Evolutionary conservation across 106 monocot species (phyloP).

Genomic region (Acanthochlamys bracteata): DNA sequence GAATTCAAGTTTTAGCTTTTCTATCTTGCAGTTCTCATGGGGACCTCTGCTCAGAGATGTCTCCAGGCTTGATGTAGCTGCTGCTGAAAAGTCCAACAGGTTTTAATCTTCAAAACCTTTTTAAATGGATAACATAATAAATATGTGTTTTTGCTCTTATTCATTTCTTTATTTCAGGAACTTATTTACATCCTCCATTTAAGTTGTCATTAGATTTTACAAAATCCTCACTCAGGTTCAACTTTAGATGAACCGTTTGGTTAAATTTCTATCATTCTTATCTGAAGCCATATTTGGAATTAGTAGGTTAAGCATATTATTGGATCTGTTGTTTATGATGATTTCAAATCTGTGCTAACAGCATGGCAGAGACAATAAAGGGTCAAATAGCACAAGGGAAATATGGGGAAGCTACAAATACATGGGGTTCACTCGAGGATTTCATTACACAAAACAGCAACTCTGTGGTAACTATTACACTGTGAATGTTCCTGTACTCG

Average conservation of each 20-base stretch:
- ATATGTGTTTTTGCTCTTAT: background rate
- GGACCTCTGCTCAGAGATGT: constrained; percentile 37
- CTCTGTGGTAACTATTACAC: constrained; percentile 25
- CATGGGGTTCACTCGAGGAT: constrained; percentile 55
- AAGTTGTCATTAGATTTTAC: no score
- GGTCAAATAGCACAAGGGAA: constrained; percentile 36
- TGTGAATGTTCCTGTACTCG: background rate
- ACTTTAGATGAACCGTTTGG: no score
- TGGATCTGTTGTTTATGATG: background rate
- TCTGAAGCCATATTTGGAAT: no score
- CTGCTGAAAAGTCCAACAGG: constrained; percentile 30
- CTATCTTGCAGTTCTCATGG: constrained; percentile 29
- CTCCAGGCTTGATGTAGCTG: constrained; percentile 24
- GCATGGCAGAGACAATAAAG: constrained; percentile 59
- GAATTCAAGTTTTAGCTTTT: background rate
- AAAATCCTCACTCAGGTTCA: no score
- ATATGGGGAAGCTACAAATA: constrained; percentile 43
- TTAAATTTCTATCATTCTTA: no score
- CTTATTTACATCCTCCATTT: no score
- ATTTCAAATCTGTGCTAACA: constrained; percentile 4
- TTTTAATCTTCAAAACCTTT: constrained; percentile 2
- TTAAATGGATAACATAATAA: background rate
- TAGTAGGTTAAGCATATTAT: background rate
- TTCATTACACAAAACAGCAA: constrained; percentile 33
- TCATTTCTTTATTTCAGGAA: background rate